Evolutionary conservation across 257 asterid genomes (phyloP), one percentile per base, ranked within the genome.

Genomic region (Fraxinus americana): DNA sequence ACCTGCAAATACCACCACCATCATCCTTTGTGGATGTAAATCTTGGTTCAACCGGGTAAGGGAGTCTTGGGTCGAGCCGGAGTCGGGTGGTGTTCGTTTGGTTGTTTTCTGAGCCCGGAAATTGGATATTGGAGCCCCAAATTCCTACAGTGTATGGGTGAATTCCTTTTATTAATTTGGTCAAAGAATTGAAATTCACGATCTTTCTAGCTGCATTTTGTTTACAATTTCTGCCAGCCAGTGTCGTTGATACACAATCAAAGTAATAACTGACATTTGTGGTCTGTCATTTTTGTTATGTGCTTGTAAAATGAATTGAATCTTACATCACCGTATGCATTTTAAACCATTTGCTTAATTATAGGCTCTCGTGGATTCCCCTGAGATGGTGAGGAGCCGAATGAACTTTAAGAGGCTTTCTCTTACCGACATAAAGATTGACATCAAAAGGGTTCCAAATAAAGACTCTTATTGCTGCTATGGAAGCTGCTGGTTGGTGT

Each of bases 301-400:
- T 52, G 8, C 13, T 14, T 52, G 23, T 52, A 61, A 23, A 61
- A 61, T 61, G 30, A 23, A 10, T n/a, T 23, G 34, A 61, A 61
- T 8, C 34, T 21, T 23, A 1, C 68, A 0, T 2, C 9, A 7
- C 1, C 7, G 29, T 23, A 23, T 61, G 5, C 35, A 2, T 59
- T 23, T 59, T 71, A 43, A 80, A 23, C 48, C 1, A 0, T 36
- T 67, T 80, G 36, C 34, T 27, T 19, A 4, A 67, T 41, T 17
- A 1, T 80, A 93, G 99, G 99, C 98, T 68, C 96, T 95, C 5
- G 99, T 95, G 9, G 99, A 95, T 80, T 76, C 99, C 7, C 97
- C 97, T 0, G 98, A 93, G 84, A 95, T 90, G 97, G 97, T 93
- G n/a, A 75, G 97, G 12, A 85, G 96, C 77, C 98, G 91, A 84